Evolutionary conservation across 78 protist genomes (phyloP).

Genomic region (Creolimax fragrantissima): DNA sequence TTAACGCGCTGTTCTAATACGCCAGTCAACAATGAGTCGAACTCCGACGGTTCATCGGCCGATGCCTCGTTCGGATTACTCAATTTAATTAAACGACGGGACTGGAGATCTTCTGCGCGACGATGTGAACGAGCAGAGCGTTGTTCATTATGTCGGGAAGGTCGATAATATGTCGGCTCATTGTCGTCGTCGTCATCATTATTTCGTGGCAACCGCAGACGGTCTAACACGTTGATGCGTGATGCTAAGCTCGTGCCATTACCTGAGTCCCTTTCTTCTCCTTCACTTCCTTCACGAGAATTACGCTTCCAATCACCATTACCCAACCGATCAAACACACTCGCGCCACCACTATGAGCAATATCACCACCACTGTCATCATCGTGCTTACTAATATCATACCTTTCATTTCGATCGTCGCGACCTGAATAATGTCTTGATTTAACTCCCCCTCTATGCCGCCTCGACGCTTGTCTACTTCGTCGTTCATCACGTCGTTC

Average conservation of each 20-base stretch:
- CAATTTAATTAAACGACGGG: too few relatives aligned
- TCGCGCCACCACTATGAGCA: background rate
- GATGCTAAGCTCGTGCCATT: background rate
- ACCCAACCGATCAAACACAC: background rate
- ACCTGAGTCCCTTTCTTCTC: background rate
- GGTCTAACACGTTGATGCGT: background rate
- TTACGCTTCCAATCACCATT: too few relatives aligned
- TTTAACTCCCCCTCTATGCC: background rate
- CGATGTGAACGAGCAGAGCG: too few relatives aligned
- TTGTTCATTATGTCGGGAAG: too few relatives aligned
- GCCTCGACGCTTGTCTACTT: background rate
- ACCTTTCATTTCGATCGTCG: background rate
- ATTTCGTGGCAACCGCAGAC: too few relatives aligned
- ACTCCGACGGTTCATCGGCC: background rate
- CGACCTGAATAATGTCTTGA: background rate
- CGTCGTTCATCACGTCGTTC: background rate
- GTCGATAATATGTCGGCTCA: too few relatives aligned
- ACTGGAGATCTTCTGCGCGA: too few relatives aligned
- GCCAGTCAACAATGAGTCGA: background rate
- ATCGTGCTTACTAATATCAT: background rate
- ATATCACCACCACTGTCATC: background rate
- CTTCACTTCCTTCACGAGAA: too few relatives aligned
- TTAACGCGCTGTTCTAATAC: background rate
- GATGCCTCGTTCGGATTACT: too few relatives aligned
- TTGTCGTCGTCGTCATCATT: too few relatives aligned